phyloP scores from a whole-genome alignment of 2,329 filamentous ascomycete species.

The Fusarium zealandicum region DNA sequence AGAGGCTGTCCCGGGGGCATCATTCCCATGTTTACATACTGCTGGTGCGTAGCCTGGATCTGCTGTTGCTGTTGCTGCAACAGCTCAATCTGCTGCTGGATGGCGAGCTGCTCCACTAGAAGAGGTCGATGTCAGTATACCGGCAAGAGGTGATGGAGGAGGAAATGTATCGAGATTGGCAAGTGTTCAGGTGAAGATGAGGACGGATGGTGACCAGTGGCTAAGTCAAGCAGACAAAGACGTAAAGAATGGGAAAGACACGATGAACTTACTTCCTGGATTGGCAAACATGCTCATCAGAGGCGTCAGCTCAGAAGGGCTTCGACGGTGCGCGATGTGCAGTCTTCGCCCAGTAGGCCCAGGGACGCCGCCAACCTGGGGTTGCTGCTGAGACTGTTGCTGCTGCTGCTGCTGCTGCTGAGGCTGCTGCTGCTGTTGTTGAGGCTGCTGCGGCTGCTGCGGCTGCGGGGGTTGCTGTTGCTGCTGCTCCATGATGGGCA shows the following conservation, averaged over 20 bases:
- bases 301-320: constrained; percentile 95
- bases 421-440: constrained; percentile 63
- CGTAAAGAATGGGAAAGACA: constrained; percentile 8
- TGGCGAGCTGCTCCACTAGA: constrained; percentile 93
- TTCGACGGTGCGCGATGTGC: constrained; percentile 96
- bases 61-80: constrained; percentile 98
- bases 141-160: constrained; percentile 1
- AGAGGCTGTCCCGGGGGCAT: constrained; percentile 82
- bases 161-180: background rate
- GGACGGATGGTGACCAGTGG: background rate
- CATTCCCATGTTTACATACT: constrained; percentile 98
- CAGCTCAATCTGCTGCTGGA: constrained; percentile 97
- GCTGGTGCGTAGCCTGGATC: constrained; percentile 94
- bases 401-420: constrained; percentile 56
- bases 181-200: background rate
- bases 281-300: constrained; percentile 90
- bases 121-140: constrained; percentile 32
- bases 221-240: background rate
- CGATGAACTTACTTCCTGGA: constrained; percentile 65
- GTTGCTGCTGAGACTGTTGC: constrained; percentile 55
- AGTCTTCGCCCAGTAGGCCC: constrained; percentile 87
- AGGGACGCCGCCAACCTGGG: constrained; percentile 63
- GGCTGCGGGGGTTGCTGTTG: constrained; percentile 66
- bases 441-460: constrained; percentile 52
- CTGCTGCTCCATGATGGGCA: constrained; percentile 66